Evolutionary conservation across 2,329 filamentous ascomycete genomes (phyloP), one percentile per base, ranked within the genome.

Genomic region (Tolypocladium ophioglossoides): DNA sequence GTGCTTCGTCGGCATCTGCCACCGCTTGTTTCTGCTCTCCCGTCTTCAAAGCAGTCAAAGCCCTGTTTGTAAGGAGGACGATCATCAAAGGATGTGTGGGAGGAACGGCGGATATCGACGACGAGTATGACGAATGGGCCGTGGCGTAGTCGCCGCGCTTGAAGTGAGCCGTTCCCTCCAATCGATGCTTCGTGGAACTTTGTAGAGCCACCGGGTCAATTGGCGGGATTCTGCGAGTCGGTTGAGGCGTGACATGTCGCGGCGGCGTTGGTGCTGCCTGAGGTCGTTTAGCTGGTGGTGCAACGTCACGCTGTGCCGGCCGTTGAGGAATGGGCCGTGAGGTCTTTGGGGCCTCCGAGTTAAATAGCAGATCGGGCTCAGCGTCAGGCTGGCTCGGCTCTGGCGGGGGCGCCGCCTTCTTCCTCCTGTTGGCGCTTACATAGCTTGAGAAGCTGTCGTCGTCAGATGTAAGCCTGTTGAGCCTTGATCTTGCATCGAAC

Each of bases 131-230:
- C 22, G 83, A 78, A 63, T 96, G 90, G 0, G 94, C 94, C 11
- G 87, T 80, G 20, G 89, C 86, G 68, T 90, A 99, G 69, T 99
- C 94, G 37, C 94, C 94, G 38, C 89, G 84, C 71, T 96, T 97
- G 74, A 96, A 97, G 59, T 95, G 88, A 52, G 87, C 86, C 11
- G 91, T 89, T 20, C 92, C 94, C 58, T 85, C 84, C 50, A 86
- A 78, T 16, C 94, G 87, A 63, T 94, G 83, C 49, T 82, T 79
- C n/a, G 86, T 86, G 11, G 90, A 96, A 4, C 82, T 82, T 58
- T 86, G 80, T 20, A 96, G 76, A 0, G 85, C 84, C 8, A 83
- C 78, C 1, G 84, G 72, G 4, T 88, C 85, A 14, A 95, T 74
- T 1, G 78, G 66, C 2, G 92, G 91, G 37, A 88, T 75, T 38